Base-by-base conservation (phyloP, 805 yeast genomes). In the Lachancea dasiensis region DNA sequence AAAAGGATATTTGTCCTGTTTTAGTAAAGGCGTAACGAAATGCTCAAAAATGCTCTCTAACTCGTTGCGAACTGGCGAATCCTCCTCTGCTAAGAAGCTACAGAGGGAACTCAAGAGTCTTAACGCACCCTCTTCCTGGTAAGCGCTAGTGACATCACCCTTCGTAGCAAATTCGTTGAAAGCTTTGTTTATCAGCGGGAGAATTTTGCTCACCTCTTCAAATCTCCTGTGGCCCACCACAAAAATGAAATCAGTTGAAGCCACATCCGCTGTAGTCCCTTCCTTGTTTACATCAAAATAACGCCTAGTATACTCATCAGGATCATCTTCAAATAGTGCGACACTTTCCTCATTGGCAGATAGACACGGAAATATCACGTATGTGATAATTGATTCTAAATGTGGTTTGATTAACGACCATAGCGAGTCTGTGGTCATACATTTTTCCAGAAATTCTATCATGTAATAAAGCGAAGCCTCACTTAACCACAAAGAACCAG, bases 121-220 rank as follows among this genome's bases (percentile, higher is more conserved):
- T 56, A 89, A 65, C 2, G 84, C 80, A 46, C 95, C 90, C 60
- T 89, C 97, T 47, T 77, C 84, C 56, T 78, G 74, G 48, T 79
- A 75, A 4, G 82, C 83, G 31, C 56, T 45, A 34, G 54, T 49
- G 43, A 61, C 39, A 43, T 67, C 60, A 28, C 63, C 48, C 45
- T 64, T 48, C 55, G 62, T 41, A 15, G 49, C 46, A 40, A 56
- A 69, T 27, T 51, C 47, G 36, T 53, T 46, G 45, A 70, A 70
- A 20, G 76, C 70, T 27, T 65, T 65, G 47, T 75, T 77, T 24
- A 79, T 69, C 51, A 82, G 75, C 18, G 70, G 70, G 40, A 79
- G 61, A 35, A 79, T 69, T 2, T 72, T 67, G 30, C 70, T 70
- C 38, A 84, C 47, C 65, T 72, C 48, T 65, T 70, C 58, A 77